Percentiles rank a stretch among this genome's conserved stretches.
phyloP scores from a whole-genome alignment of 805 yeast genomes.

The Candida bentonensis region DNA sequence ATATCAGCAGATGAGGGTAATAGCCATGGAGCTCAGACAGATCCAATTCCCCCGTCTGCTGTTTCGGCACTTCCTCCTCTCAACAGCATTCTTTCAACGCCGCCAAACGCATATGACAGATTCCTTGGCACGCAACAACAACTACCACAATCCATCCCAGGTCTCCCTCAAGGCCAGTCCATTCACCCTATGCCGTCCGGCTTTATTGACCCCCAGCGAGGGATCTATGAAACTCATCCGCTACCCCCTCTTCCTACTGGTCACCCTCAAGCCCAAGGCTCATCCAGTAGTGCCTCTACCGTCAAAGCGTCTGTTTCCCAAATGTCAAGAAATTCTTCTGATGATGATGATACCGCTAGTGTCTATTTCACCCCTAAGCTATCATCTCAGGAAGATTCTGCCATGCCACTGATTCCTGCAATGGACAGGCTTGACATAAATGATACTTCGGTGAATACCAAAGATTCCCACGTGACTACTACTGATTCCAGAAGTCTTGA shows the following conservation, averaged over 20 bases:
- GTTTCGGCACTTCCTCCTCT: not conserved
- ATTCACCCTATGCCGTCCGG: not conserved
- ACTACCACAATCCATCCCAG: too few relatives aligned
- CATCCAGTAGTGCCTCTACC: too few relatives aligned
- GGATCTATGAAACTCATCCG: not conserved
- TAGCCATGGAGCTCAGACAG: slow-evolving; percentile 1
- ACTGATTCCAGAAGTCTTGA: too few relatives aligned
- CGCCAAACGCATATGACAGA: not conserved
- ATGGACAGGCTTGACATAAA: not conserved
- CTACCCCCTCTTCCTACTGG: slow-evolving; percentile 2
- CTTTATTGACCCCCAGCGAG: not conserved
- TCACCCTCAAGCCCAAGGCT: not conserved
- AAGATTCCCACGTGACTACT: too few relatives aligned
- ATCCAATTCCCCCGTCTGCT: not conserved
- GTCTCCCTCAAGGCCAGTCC: not conserved
- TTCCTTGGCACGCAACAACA: too few relatives aligned
- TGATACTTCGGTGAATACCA: too few relatives aligned
- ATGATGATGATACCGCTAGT: slow-evolving; percentile 7
- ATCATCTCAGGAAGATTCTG: not conserved
- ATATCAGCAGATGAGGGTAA: not conserved
- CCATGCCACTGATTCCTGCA: not conserved
- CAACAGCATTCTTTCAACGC: not conserved
- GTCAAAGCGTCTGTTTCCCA: not conserved
- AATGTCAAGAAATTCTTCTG: not conserved
- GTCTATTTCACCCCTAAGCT: slow-evolving; percentile 9